phyloP scores from a whole-genome alignment of 169 alveolate genomes.

The Plasmodium gonderi region DNA sequence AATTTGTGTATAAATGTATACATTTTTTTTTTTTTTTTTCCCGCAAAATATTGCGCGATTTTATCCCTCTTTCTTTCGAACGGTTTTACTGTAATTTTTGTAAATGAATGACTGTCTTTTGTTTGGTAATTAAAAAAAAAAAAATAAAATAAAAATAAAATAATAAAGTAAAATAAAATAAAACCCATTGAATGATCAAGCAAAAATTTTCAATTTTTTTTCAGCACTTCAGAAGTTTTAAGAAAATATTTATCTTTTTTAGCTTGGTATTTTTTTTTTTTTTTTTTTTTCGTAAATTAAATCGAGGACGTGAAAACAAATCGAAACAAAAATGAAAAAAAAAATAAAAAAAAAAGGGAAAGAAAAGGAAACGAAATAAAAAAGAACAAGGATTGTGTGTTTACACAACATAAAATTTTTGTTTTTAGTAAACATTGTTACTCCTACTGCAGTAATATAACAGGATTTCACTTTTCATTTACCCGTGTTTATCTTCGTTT shows the following conservation, averaged over 20 bases:
- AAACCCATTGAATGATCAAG: background rate
- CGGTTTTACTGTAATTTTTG: background rate
- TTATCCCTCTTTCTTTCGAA: background rate
- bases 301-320: background rate
- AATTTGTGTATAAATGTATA: background rate
- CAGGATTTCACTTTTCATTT: conserved; percentile 2
- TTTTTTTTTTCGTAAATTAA: background rate
- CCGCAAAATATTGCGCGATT: background rate
- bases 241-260: background rate
- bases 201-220: background rate
- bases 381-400: too few species aligned
- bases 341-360: background rate
- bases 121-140: background rate
- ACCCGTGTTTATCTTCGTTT: background rate
- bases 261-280: background rate
- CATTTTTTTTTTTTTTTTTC: conserved; percentile 5
- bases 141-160: background rate
- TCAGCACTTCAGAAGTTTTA: background rate
- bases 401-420: background rate
- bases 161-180: background rate
- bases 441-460: conserved; percentile 2
- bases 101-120: background rate
- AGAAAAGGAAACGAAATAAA: background rate
- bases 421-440: background rate
- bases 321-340: background rate